Evolutionary conservation across 2,329 filamentous ascomycete species (phyloP).

Genomic region (Alternaria dauci): DNA sequence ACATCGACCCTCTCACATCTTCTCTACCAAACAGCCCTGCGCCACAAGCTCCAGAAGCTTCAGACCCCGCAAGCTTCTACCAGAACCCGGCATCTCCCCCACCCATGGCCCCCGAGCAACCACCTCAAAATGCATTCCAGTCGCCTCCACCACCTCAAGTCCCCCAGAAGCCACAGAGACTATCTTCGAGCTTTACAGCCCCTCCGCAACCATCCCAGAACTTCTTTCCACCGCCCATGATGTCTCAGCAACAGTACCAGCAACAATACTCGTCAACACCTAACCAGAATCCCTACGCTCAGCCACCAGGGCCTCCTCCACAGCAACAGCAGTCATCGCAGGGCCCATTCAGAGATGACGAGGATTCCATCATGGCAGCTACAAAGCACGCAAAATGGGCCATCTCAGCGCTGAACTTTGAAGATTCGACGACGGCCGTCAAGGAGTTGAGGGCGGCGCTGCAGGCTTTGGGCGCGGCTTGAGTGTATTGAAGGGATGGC

Average conservation of each 20-base stretch:
- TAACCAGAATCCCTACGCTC: slow-evolving; percentile 29
- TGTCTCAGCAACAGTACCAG: slow-evolving; percentile 4
- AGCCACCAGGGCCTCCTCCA: slow-evolving; percentile 27
- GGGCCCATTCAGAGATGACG: slow-evolving; percentile 66
- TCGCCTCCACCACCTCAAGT: slow-evolving; percentile 14
- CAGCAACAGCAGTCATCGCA: slow-evolving; percentile 26
- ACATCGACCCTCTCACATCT: slow-evolving; percentile 38
- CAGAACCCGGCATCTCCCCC: slow-evolving; percentile 49
- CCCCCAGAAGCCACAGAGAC: slow-evolving; percentile 16
- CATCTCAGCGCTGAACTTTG: slow-evolving; percentile 95
- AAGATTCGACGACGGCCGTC: slow-evolving; percentile 90
- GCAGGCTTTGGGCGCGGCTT: slow-evolving; percentile 68
- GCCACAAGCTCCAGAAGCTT: slow-evolving; percentile 33
- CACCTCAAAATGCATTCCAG: slow-evolving; percentile 35
- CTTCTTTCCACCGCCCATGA: background rate
- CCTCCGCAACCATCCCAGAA: slow-evolving; percentile 1
- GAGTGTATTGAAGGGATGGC: too few relatives aligned
- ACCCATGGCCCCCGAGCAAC: slow-evolving; percentile 37
- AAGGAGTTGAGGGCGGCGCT: slow-evolving; percentile 82
- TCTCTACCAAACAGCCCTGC: slow-evolving; percentile 30
- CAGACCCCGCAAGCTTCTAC: slow-evolving; percentile 45
- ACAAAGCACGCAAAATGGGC: slow-evolving; percentile 98
- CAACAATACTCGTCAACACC: slow-evolving; percentile 23
- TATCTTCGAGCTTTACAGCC: slow-evolving; percentile 15
- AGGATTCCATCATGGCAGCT: slow-evolving; percentile 75